Conservation (phyloP, 345 rosid species). For the Melaleuca quinquenervia region DNA sequence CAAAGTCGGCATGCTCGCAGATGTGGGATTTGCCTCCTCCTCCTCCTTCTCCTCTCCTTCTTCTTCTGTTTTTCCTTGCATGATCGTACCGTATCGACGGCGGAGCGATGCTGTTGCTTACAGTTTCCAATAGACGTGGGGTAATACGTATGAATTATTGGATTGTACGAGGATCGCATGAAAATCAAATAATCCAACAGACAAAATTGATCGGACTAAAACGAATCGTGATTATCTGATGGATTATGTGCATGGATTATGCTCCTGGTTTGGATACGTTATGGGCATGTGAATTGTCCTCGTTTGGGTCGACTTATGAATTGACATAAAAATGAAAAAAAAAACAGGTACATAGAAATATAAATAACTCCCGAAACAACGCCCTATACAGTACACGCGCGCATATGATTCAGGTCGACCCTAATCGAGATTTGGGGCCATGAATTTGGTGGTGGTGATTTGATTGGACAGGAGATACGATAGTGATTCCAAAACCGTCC, state of each 20-base stretch:
- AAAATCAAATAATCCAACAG: background rate
- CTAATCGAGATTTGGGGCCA: background rate
- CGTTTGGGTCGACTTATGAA: background rate
- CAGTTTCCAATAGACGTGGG: background rate
- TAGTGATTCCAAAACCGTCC: background rate
- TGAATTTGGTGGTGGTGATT: background rate
- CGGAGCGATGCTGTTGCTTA: background rate
- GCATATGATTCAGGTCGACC: too few species aligned
- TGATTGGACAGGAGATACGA: background rate
- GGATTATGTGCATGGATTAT: background rate
- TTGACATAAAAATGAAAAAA: background rate
- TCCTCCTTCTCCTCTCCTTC: background rate
- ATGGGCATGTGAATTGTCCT: background rate
- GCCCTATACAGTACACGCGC: too few species aligned
- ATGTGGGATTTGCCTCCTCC: background rate
- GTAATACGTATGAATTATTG: background rate
- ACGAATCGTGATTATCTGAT: background rate
- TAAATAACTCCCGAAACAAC: background rate
- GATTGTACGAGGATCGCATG: rapidly evolving
- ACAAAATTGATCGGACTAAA: background rate
- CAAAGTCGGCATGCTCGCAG: background rate
- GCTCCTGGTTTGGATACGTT: rapidly evolving
- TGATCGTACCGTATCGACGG: background rate
- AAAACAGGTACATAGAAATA: background rate
- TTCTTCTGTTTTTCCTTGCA: background rate